These are phyloP conservation scores for Beauveria scarabaeidicola DNA, from an alignment of 2,329 filamentous ascomycete species.

Conservation along the genomic window DNA sequence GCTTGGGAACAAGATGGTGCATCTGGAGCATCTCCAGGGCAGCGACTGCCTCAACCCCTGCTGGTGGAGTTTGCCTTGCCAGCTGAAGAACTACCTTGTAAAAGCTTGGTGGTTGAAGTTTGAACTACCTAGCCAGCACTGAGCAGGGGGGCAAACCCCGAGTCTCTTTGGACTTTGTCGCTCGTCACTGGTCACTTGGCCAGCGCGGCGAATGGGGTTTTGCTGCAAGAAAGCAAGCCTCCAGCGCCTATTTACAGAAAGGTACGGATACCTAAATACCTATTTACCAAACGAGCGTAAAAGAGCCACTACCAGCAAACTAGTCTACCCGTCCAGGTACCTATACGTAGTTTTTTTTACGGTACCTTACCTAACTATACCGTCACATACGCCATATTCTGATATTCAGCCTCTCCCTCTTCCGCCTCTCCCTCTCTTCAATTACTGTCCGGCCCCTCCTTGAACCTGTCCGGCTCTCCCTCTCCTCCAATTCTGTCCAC, in stretches of 20 bases:
- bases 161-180: background rate
- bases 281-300: no score
- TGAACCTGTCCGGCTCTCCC: background rate
- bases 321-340: no score
- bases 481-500: background rate
- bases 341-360: no score
- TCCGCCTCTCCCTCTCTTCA: background rate
- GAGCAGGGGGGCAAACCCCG: background rate
- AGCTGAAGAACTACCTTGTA: conserved; percentile 5
- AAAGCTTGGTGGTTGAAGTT: background rate
- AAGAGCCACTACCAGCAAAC: no score
- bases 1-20: background rate
- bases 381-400: no score
- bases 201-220: no score
- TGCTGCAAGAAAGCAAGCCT: background rate
- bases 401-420: background rate
- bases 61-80: background rate
- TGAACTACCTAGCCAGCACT: no score
- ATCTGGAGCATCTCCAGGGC: conserved; percentile 2
- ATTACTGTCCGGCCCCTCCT: background rate
- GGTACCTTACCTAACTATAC: no score
- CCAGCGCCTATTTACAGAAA: background rate
- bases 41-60: background rate
- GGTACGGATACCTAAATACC: no score
- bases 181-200: background rate